Base-by-base conservation (phyloP, 2,329 filamentous ascomycete species). In the Rutstroemia sp. region DNA sequence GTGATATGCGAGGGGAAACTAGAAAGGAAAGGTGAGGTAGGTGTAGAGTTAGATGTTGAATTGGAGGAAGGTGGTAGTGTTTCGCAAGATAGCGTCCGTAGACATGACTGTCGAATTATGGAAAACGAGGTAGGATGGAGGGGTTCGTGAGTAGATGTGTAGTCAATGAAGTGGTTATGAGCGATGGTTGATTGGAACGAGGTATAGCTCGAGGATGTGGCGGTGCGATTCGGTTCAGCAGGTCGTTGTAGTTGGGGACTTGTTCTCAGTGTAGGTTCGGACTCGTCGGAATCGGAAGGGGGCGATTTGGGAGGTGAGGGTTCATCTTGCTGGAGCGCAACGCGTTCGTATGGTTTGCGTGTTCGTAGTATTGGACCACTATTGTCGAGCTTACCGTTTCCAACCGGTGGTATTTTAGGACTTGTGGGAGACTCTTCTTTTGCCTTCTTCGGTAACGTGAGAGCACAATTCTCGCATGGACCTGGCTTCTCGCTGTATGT, bases 111-210 rank as follows among this genome's bases (percentile, higher is more conserved):
- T 49, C 84, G 81, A 51, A 87, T 76, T 42, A 84, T 78, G n/a
- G 82, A 82, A 70, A 85, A 87, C 7, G 82, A 84, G n/a, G 75
- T 73, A 14, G 82, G 75, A 1, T 78, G 73, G 4, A 82, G 73
- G 3, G 84, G 82, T 59, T 86, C 83, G 66, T 86, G 83, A 4
- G 82, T 85, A 1, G 84, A 87, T 4, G 83, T 86, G 66, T 86
- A 87, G 65, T 86, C 81, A 50, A 87, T 73, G 63, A 80, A 86
- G 65, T 87, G 84, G 5, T 79, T 79, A 63, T 87, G 84, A n/a
- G 64, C 63, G 46, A 58, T 59, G 14, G n/a, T 73, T 72, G 30
- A 70, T 69, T 77, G 77, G 5, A 81, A 83, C 2, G 65, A 67
- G 17, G 64, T 67, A 23, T 64, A 63, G 56, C 63, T 66, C 19